Base-by-base conservation (phyloP, 1,284 basidiomycete species). In the Coriolopsis trogii region DNA sequence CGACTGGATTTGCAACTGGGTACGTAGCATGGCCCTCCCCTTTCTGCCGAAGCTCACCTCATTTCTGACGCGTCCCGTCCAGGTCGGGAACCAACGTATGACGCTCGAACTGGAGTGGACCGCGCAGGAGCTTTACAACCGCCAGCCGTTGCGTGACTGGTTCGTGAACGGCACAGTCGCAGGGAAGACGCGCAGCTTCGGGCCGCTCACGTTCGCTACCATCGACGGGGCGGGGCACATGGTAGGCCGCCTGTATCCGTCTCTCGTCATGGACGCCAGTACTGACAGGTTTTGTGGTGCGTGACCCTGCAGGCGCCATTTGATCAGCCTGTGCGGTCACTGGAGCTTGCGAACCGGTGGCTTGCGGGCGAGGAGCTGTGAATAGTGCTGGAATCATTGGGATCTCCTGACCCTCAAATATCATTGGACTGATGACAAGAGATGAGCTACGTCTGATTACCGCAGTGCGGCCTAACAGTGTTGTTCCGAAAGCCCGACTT, bases 1-100 rank as follows among this genome's bases (percentile, higher is more conserved):
- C 50, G 89, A 91, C 66, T 89, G 79, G 75, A 84, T 88, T 54
- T 91, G 88, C 65, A 91, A 90, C 68, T 86, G 85, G 78, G 70
- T 90, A 38, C 28, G 62, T 33, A n/a, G n/a, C n/a, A n/a, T 8
- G 20, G 13, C 23, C 12, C n/a, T 38, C 26, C 23, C 15, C 29
- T 39, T 7, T 10, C 38, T 7, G 21, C n/a, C 21, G 6, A 7
- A 25, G 24, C 29, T 26, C 16, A 16, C 28, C 5, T 3, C n/a
- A n/a, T 18, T 10, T 15, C 33, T 34, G 40, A 13, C 59, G n/a
- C n/a, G 33, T 18, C 13, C 13, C 20, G 13, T 40, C 21, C 48
- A 55, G 53, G 49, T 65, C 15, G 87, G 82, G 2, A 89, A 89
- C 61, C 81, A 87, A 60, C 70, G 76, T 9, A 87, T 85, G 85